Evolutionary conservation across 306 rosid genomes (phyloP).

Genomic region (Cyamopsis tetragonoloba): DNA sequence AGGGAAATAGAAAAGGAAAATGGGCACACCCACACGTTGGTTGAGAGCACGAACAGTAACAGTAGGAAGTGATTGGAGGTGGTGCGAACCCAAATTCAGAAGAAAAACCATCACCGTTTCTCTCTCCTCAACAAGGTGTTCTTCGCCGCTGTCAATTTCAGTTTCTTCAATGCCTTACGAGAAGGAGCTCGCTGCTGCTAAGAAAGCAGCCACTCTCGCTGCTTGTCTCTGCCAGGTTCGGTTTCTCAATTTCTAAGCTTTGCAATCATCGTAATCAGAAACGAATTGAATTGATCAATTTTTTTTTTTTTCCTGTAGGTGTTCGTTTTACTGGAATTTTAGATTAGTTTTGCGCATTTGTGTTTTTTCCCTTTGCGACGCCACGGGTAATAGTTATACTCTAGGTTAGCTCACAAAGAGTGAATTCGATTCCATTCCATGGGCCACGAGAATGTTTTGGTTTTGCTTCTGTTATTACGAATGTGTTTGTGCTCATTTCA

Average conservation of each 20-base stretch:
- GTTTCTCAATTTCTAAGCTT: neutral
- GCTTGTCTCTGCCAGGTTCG: constrained; percentile 79
- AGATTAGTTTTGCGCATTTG: neutral
- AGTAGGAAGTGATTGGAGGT: neutral
- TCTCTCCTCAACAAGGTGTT: neutral
- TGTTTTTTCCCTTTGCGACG: too few relatives aligned
- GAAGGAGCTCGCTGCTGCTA: constrained; percentile 87
- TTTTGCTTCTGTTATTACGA: too few relatives aligned
- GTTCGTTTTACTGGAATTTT: too few relatives aligned
- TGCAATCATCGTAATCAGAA: neutral
- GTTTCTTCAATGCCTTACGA: constrained; percentile 75
- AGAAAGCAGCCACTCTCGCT: constrained; percentile 82
- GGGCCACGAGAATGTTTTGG: too few relatives aligned
- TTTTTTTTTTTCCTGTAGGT: too few relatives aligned
- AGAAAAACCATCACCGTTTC: neutral
- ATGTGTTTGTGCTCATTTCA: too few relatives aligned
- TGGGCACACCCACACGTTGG: neutral
- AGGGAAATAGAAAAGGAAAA: neutral
- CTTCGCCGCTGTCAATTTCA: constrained; percentile 7
- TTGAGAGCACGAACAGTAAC: neutral
- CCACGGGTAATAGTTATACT: too few relatives aligned
- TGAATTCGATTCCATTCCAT: too few relatives aligned
- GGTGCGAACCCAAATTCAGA: constrained; percentile 24
- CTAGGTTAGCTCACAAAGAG: too few relatives aligned
- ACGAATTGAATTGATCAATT: too few relatives aligned